These are phyloP conservation scores for Oryza brachyantha DNA, from an alignment of 176 grass and related monocot genomes.

Conservation along the genomic window DNA sequence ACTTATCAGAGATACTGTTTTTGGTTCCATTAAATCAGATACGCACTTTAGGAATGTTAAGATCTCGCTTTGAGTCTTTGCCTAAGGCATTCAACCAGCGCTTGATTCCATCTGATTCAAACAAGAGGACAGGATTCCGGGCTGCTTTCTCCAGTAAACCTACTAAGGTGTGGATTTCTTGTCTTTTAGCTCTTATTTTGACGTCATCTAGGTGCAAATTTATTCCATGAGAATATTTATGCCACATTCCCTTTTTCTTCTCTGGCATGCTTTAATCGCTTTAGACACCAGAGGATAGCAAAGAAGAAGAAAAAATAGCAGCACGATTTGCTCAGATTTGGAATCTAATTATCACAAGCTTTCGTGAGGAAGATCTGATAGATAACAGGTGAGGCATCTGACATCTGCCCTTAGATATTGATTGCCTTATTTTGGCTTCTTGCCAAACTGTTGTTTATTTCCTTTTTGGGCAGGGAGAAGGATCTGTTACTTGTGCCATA, in stretches of 20 bases:
- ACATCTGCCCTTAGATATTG: slow-evolving; percentile 9
- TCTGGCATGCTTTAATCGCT: slow-evolving; percentile 22
- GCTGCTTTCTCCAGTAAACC: slow-evolving; percentile 72
- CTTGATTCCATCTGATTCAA: slow-evolving; percentile 71
- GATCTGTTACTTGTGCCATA: slow-evolving; percentile 95
- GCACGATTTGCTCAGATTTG: slow-evolving; percentile 95
- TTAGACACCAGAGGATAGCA: slow-evolving; percentile 54
- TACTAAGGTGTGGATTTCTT: slow-evolving; percentile 50
- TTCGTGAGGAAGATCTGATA: slow-evolving; percentile 87
- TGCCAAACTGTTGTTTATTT: slow-evolving; percentile 9
- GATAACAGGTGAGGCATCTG: slow-evolving; percentile 49
- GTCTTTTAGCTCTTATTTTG: slow-evolving; percentile 12
- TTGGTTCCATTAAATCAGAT: slow-evolving; percentile 59
- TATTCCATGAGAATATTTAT: slow-evolving; percentile 3
- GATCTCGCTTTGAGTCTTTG: slow-evolving; percentile 75
- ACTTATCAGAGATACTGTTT: slow-evolving; percentile 6
- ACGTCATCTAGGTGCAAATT: slow-evolving; percentile 6
- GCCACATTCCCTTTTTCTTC: not conserved
- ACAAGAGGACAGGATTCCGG: slow-evolving; percentile 64
- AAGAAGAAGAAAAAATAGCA: slow-evolving; percentile 59
- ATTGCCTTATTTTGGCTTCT: slow-evolving; percentile 3
- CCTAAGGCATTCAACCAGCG: slow-evolving; percentile 63
- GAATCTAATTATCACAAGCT: slow-evolving; percentile 97
- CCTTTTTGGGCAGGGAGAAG: slow-evolving; percentile 56
- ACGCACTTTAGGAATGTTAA: slow-evolving; percentile 87